Evolutionary conservation across 1,284 basidiomycete genomes (phyloP).

Genomic region (Heterobasidion annosum): DNA sequence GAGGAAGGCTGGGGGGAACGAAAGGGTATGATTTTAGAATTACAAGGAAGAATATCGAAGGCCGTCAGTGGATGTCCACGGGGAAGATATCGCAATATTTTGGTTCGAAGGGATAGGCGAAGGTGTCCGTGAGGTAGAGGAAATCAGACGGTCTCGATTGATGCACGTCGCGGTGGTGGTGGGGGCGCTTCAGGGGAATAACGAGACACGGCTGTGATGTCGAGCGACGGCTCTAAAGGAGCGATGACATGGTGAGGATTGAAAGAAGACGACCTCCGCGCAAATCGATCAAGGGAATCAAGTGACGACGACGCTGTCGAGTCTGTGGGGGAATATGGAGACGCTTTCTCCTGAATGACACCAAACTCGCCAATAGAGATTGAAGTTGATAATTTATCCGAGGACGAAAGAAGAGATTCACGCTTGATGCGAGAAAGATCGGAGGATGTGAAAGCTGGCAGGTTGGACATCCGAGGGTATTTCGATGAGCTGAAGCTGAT

Average conservation of each 20-base stretch:
- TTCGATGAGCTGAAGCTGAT: conserved; percentile 11
- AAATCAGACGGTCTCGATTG: too few species aligned
- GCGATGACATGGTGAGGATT: conserved; percentile 11
- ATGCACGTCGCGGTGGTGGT: not conserved
- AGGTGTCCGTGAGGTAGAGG: too few species aligned
- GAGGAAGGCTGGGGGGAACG: too few species aligned
- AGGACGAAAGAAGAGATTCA: conserved; percentile 19
- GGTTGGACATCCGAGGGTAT: conserved; percentile 12
- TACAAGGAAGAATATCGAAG: too few species aligned
- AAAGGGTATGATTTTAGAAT: too few species aligned
- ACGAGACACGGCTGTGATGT: conserved; percentile 4
- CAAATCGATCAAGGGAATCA: not conserved
- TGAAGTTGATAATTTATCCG: conserved; percentile 21
- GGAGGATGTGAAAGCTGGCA: conserved; percentile 21
- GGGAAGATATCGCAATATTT: too few species aligned
- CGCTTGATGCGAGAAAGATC: conserved; percentile 8
- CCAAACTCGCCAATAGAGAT: conserved; percentile 18
- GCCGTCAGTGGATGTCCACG: too few species aligned
- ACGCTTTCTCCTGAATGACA: conserved; percentile 14
- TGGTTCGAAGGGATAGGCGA: too few species aligned
- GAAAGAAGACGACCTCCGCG: conserved; percentile 5
- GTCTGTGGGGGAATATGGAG: conserved; percentile 15
- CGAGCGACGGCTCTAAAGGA: conserved; percentile 4
- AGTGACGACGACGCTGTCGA: conserved; percentile 13
- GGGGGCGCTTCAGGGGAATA: conserved; percentile 1